phyloP scores from a whole-genome alignment of 257 asterid species.

The Solanum appendiculatum region DNA sequence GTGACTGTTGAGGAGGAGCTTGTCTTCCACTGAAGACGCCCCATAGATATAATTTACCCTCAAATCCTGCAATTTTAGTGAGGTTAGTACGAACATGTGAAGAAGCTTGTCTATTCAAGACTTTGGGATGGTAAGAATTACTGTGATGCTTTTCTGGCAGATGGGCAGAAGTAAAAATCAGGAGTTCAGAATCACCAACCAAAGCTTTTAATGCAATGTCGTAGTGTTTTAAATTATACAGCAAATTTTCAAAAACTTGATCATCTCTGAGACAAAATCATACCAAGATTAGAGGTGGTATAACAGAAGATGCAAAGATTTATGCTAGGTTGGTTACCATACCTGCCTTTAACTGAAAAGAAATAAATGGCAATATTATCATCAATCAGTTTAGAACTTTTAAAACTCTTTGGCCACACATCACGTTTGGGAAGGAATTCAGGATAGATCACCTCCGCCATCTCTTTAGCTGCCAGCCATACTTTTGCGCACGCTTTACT shows the following conservation, averaged over 20 bases:
- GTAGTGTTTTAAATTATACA: constrained; percentile 16
- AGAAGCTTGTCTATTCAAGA: background rate
- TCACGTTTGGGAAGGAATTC: constrained; percentile 10
- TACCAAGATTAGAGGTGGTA: background rate
- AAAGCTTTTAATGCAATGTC: constrained; percentile 35
- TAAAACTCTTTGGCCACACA: constrained; percentile 13
- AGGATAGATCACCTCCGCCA: constrained; percentile 1
- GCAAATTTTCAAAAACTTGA: constrained; percentile 28
- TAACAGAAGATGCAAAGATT: background rate
- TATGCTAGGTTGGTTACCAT: background rate
- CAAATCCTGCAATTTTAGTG: constrained; percentile 30
- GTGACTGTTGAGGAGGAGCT: constrained; percentile 13
- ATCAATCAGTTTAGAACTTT: background rate
- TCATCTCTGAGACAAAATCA: constrained; percentile 28
- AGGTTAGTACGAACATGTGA: background rate
- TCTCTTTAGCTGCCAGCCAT: constrained; percentile 1
- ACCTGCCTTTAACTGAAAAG: constrained; percentile 9
- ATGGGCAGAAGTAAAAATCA: constrained; percentile 41
- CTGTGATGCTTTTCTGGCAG: constrained; percentile 40
- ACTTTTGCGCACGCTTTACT: constrained; percentile 2
- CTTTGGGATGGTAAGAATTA: constrained; percentile 14
- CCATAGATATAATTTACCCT: constrained; percentile 49
- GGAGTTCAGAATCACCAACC: constrained; percentile 32
- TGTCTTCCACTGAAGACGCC: constrained; percentile 38
- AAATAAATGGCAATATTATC: constrained; percentile 13